Percentiles rank a stretch among this genome's conserved stretches.
phyloP scores from a whole-genome alignment of 352 stramenopile genomes.

The Aphanomyces cochlioides region DNA sequence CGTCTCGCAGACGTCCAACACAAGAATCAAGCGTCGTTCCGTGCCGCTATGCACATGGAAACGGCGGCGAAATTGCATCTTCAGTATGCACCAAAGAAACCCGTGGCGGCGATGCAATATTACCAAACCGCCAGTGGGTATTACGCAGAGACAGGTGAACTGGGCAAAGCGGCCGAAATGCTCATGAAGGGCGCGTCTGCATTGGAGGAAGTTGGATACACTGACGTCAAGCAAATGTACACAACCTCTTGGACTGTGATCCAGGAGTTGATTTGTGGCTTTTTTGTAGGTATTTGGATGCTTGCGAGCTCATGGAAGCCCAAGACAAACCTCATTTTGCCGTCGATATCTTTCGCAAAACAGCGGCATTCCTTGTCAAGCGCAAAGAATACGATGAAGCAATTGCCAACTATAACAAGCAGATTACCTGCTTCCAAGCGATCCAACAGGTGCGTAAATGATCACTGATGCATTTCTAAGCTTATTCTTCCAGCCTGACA shows the following conservation, averaged over 20 bases:
- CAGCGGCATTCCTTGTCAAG: conserved; percentile 67
- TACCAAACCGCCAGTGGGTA: conserved; percentile 61
- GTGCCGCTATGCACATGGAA: conserved; percentile 66
- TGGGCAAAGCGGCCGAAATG: conserved; percentile 75
- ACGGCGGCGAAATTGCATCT: conserved; percentile 66
- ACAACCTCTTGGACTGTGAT: background rate
- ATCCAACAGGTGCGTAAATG: conserved; percentile 54
- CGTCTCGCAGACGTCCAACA: conserved; percentile 59
- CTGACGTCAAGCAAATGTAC: conserved; percentile 49
- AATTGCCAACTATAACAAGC: conserved; percentile 47
- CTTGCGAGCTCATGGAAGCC: conserved; percentile 69
- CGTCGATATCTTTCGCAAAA: conserved; percentile 76
- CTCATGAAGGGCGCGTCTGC: conserved; percentile 58
- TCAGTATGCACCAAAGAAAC: conserved; percentile 45
- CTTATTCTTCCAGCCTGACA: conserved; percentile 13
- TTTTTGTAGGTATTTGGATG: conserved; percentile 44
- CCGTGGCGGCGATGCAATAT: conserved; percentile 47
- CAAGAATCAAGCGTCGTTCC: conserved; percentile 72
- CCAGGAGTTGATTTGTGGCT: background rate
- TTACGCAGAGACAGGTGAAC: conserved; percentile 79
- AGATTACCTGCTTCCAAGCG: conserved; percentile 51
- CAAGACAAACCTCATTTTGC: conserved; percentile 82
- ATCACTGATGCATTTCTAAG: background rate
- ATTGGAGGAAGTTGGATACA: conserved; percentile 41
- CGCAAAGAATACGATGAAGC: conserved; percentile 44